Evolutionary conservation across 1,139 yeast genomes (phyloP).

Genomic region (Protomyces macrosporus): DNA sequence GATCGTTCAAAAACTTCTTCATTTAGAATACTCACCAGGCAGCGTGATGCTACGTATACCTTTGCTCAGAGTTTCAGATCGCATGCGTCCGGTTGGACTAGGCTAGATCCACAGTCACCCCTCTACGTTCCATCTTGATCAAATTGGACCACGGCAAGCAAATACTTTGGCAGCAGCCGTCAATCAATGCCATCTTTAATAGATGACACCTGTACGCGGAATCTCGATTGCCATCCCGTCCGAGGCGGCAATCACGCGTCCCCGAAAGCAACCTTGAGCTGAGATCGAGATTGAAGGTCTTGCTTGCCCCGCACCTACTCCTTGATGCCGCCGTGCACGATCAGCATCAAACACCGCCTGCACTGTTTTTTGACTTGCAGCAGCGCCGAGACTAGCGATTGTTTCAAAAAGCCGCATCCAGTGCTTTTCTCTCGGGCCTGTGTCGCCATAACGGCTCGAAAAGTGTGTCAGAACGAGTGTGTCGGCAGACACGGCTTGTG

Average conservation of each 20-base stretch:
- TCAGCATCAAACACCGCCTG: background rate
- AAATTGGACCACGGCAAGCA: no score
- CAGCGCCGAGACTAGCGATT: constrained; percentile 9
- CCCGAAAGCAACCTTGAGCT: background rate
- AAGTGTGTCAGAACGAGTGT: constrained; percentile 16
- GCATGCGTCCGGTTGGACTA: no score
- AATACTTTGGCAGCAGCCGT: no score
- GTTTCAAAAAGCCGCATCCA: constrained; percentile 12
- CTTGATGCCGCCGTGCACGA: background rate
- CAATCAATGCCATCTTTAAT: no score
- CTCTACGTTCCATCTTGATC: no score
- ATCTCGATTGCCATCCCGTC: constrained; percentile 20
- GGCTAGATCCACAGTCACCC: no score
- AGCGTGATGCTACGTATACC: no score
- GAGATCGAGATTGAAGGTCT: background rate
- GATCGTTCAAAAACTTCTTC: no score
- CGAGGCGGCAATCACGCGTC: constrained; percentile 10
- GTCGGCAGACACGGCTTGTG: background rate
- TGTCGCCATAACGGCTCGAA: constrained; percentile 24
- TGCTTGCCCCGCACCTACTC: background rate
- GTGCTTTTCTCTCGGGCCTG: background rate
- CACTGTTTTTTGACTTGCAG: constrained; percentile 5
- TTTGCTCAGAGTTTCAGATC: no score
- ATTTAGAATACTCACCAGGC: no score
- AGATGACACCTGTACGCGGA: background rate